phyloP scores from a whole-genome alignment of 108 stramenopile genomes.

The Stephanodiscus minutulus region DNA sequence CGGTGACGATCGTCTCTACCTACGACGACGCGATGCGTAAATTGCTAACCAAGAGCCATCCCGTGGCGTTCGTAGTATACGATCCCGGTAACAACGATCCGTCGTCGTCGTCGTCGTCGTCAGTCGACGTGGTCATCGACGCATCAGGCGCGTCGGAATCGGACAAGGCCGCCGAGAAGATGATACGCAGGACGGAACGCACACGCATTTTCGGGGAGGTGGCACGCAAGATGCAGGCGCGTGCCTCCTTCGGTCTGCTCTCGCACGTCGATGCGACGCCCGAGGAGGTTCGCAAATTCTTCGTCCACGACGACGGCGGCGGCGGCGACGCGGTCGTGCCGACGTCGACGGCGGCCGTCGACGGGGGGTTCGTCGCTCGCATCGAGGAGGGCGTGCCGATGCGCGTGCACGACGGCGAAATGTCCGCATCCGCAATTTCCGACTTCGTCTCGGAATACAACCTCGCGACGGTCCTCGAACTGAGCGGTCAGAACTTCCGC shows the following conservation, averaged over 20 bases:
- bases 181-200: conserved; percentile 50
- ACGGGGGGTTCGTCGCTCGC: conserved; percentile 50
- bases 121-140: conserved; percentile 27
- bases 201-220: conserved; percentile 71
- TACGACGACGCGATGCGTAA: conserved; percentile 53
- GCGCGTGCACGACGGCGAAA: conserved; percentile 28
- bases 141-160: conserved; percentile 36
- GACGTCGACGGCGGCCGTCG: not conserved
- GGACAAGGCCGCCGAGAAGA: conserved; percentile 40
- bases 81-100: conserved; percentile 37
- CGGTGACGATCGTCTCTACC: conserved; percentile 50
- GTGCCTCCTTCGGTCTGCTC: conserved; percentile 64
- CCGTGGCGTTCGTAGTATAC: conserved; percentile 67
- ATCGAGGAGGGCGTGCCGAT: conserved; percentile 52
- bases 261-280: conserved; percentile 24
- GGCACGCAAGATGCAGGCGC: conserved; percentile 71
- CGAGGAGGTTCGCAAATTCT: conserved; percentile 42
- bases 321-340: not conserved
- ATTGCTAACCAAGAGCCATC: conserved; percentile 27
- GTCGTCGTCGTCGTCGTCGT: not conserved
- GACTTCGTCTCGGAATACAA: conserved; percentile 68
- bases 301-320: conserved; percentile 26
- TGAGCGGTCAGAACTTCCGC: conserved; percentile 77
- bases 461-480: conserved; percentile 57
- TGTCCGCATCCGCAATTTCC: conserved; percentile 24